phyloP scores from a whole-genome alignment of 306 rosid genomes.

The Styphnolobium japonicum region DNA sequence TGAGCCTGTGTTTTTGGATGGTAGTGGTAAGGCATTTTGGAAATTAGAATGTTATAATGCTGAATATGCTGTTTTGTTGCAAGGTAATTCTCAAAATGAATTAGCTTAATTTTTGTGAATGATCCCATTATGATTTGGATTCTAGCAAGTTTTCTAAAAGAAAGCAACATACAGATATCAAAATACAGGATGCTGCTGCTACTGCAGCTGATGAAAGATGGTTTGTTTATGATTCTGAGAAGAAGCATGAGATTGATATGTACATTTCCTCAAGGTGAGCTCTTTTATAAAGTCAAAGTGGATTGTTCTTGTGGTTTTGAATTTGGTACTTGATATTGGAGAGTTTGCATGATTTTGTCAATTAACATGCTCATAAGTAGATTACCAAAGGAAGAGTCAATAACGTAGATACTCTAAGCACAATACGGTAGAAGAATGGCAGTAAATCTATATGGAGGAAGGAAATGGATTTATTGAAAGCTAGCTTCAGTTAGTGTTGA shows the following conservation, averaged over 20 bases:
- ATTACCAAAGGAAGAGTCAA: not conserved
- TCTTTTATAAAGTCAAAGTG: not conserved
- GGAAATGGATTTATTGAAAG: not conserved
- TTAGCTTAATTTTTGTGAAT: not conserved
- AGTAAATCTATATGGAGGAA: not conserved
- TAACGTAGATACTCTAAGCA: not conserved
- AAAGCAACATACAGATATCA: constrained; percentile 22
- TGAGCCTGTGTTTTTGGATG: constrained; percentile 26
- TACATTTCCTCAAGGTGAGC: constrained; percentile 38
- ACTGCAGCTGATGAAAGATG: constrained; percentile 29
- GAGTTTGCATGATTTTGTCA: not conserved
- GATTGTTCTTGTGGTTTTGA: not conserved
- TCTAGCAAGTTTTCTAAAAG: constrained; percentile 4
- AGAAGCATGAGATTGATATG: constrained; percentile 14
- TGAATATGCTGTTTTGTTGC: constrained; percentile 30
- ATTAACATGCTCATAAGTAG: not conserved
- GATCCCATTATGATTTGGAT: not conserved
- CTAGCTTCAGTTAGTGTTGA: not conserved
- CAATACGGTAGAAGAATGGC: not conserved
- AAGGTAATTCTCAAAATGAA: constrained; percentile 33
- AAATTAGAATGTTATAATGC: constrained; percentile 13
- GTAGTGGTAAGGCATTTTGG: constrained; percentile 33
- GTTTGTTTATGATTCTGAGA: constrained; percentile 34
- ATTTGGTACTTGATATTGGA: not conserved
- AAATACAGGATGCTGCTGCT: not conserved